Evolutionary conservation across 2,329 filamentous ascomycete genomes (phyloP).

Genomic region (Dactylella cylindrospora): DNA sequence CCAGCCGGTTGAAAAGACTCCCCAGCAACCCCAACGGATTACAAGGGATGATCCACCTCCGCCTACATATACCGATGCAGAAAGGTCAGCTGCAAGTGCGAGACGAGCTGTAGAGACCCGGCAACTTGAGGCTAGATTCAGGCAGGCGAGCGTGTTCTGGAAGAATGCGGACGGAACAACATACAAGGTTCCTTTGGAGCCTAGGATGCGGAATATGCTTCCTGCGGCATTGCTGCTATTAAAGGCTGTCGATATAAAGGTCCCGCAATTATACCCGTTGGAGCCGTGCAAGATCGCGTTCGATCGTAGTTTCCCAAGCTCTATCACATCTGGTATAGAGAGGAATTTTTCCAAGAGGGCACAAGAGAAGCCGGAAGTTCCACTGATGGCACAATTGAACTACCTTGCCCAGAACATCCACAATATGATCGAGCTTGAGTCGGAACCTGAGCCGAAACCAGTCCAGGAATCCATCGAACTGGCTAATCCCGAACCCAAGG

Average conservation of each 20-base stretch:
- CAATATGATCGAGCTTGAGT: slow-evolving; percentile 18
- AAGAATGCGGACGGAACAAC: slow-evolving; percentile 42
- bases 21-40: slow-evolving; percentile 4
- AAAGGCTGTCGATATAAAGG: slow-evolving; percentile 32
- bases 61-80: slow-evolving; percentile 16
- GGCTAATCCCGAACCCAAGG: background rate
- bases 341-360: slow-evolving; percentile 42
- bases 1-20: background rate
- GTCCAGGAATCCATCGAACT: background rate
- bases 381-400: slow-evolving; percentile 45
- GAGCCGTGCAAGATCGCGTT: slow-evolving; percentile 43
- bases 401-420: slow-evolving; percentile 44
- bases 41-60: slow-evolving; percentile 11
- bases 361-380: slow-evolving; percentile 39
- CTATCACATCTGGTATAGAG: slow-evolving; percentile 28
- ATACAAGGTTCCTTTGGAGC: slow-evolving; percentile 45
- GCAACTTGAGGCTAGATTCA: slow-evolving; percentile 45
- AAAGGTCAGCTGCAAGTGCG: slow-evolving; percentile 27
- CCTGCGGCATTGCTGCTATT: slow-evolving; percentile 44
- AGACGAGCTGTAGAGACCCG: slow-evolving; percentile 41
- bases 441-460: slow-evolving; percentile 1
- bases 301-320: slow-evolving; percentile 27
- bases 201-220: slow-evolving; percentile 39
- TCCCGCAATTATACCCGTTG: slow-evolving; percentile 43
- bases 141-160: slow-evolving; percentile 44